Percentiles rank a stretch among this genome's conserved stretches.
phyloP scores from a whole-genome alignment of 257 asterid genomes.

The Ilex asprella region DNA sequence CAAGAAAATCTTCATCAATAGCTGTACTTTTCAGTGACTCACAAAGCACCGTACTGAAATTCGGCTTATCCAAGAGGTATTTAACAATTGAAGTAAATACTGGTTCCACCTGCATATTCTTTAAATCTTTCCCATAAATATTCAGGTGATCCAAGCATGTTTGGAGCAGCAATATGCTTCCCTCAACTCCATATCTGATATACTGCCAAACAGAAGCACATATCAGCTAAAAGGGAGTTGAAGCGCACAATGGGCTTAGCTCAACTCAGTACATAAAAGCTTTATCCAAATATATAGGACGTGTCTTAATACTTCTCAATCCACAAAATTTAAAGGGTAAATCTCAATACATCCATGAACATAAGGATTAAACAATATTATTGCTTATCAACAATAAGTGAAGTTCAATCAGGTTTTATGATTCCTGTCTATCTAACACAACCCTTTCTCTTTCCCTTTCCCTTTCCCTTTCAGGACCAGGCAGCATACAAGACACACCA shows the following conservation, averaged over 20 bases:
- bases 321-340: not conserved
- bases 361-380: too few species aligned
- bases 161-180: constrained; percentile 68
- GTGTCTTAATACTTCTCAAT: not conserved
- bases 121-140: constrained; percentile 50
- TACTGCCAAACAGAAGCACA: constrained; percentile 37
- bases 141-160: constrained; percentile 61
- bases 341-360: not conserved
- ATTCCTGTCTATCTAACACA: too few species aligned
- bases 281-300: not conserved
- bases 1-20: constrained; percentile 62
- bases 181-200: constrained; percentile 57
- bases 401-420: too few species aligned
- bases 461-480: too few species aligned
- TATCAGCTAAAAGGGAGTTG: too few species aligned
- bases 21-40: constrained; percentile 52
- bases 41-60: constrained; percentile 65
- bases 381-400: too few species aligned
- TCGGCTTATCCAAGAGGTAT: constrained; percentile 66
- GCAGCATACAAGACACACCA: too few species aligned
- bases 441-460: too few species aligned
- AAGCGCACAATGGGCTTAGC: not conserved
- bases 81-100: constrained; percentile 59
- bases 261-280: not conserved
- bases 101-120: constrained; percentile 53